These are phyloP conservation scores for Talaromyces islandicus DNA, from an alignment of 2,329 filamentous ascomycete genomes.

Conservation along the genomic window DNA sequence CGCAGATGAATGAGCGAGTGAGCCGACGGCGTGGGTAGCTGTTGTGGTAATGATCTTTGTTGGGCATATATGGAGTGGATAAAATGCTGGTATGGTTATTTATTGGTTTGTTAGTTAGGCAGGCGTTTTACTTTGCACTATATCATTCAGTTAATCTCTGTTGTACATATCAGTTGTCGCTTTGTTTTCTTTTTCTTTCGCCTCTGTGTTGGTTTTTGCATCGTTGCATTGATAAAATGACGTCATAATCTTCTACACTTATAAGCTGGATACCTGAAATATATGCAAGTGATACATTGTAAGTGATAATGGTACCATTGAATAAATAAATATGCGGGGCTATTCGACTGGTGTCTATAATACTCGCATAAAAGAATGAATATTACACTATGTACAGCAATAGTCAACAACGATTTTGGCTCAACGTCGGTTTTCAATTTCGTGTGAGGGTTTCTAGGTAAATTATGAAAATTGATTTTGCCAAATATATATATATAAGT, in stretches of 20 bases:
- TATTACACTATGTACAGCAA: no score
- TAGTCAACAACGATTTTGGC: no score
- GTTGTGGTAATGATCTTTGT: neutral
- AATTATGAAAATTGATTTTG: no score
- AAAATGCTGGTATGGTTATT: neutral
- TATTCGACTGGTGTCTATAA: no score
- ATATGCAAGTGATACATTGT: no score
- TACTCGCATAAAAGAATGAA: no score
- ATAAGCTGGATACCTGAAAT: neutral
- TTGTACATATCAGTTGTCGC: neutral
- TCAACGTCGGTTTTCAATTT: no score
- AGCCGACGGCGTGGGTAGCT: slow-evolving; percentile 5
- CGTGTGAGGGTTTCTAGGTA: no score
- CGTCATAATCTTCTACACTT: neutral
- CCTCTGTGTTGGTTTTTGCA: neutral
- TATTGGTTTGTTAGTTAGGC: neutral
- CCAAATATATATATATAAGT: no score
- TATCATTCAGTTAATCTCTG: neutral
- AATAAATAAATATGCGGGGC: no score
- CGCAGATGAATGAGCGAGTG: slow-evolving; percentile 8
- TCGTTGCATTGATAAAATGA: neutral
- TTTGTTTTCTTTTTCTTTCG: no score
- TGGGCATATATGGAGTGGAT: neutral
- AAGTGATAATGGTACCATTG: no score
- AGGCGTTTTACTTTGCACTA: neutral